Percentiles rank a stretch among this genome's conserved stretches.
Evolutionary conservation across 371 early-diverging fungal species (phyloP).

Genomic region (Syncephalis fuscata): DNA sequence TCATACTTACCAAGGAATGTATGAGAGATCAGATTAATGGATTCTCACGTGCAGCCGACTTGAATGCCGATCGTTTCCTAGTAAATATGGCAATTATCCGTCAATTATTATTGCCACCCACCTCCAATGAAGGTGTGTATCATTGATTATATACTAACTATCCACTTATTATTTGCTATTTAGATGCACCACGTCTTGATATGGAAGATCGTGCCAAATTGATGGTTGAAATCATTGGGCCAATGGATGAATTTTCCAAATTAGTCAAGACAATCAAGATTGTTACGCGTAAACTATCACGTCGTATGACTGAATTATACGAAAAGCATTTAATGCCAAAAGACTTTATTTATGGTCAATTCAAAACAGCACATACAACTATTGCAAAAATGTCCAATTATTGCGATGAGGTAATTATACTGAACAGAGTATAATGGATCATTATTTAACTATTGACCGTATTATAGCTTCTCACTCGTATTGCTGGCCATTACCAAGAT

Average conservation of each 20-base stretch:
- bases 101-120: conserved; percentile 19
- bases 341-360: conserved; percentile 26
- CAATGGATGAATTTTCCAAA: conserved; percentile 25
- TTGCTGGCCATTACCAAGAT: too few relatives aligned
- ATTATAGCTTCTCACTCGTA: too few relatives aligned
- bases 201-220: conserved; percentile 29
- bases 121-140: conserved; percentile 15
- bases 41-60: conserved; percentile 29
- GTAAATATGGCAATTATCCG: conserved; percentile 30
- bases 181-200: conserved; percentile 1
- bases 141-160: conserved; percentile 4
- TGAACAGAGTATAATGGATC: not conserved
- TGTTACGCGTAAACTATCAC: conserved; percentile 39
- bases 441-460: not conserved
- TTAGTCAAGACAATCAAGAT: conserved; percentile 45
- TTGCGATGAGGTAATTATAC: conserved; percentile 19
- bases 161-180: conserved; percentile 8
- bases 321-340: conserved; percentile 31
- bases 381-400: conserved; percentile 28
- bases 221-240: conserved; percentile 33
- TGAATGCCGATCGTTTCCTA: conserved; percentile 45
- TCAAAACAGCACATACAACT: conserved; percentile 24
- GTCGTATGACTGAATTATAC: conserved; percentile 40
- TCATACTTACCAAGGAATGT: conserved; percentile 17
- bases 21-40: conserved; percentile 33